Evolutionary conservation across 208 protist species (phyloP), one percentile per base, ranked within the genome.

Genomic region (Herpetomonas tarakana): DNA sequence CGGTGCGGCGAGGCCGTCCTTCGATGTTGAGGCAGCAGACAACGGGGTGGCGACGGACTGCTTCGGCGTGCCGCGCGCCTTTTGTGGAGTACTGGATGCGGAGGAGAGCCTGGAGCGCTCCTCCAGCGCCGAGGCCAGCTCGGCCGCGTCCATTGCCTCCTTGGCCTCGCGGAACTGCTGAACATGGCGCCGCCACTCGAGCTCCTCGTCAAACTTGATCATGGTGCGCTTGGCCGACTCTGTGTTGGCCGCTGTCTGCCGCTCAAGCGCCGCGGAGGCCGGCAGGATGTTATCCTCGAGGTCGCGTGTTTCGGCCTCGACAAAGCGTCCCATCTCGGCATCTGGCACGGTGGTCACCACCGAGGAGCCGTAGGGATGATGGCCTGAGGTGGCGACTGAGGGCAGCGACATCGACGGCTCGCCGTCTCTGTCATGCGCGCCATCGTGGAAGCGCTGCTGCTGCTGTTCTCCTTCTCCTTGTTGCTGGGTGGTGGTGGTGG

Each of bases 191-290:
- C 35, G 35, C 35, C 35, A 14, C 9, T 41, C 14, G 9, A 41
- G 35, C 35, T 41, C 35, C 14, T 41, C 35, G 35, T 41, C 35
- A 41, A 41, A 41, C 35, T 41, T 41, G 35, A 41, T 41, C 35
- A 41, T 41, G 35, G 35, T 41, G 35, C 35, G 35, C 35, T 41
- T 41, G 9, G 35, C 35, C 35, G 35, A 41, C 35, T 41, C 35
- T 14, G 35, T 41, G 35, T 41, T 41, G 35, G 14, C 35, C 6
- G 35, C 35, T 6, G 35, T 41, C 35, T 41, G 35, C 35, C 14
- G 35, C 14, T 41, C 35, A 14, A 41, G 35, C 35, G 14, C 9
- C 35, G 14, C 14, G 9, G 35, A 6, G 14, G 6, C 35, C 14
- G 35, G 35, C 35, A 41, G 9, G 14, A 41, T 41, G 35, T 14